A percentile compares a stretch with the other conserved stretches of the same genome.
Evolutionary conservation across 305 asterid genomes (phyloP).

Genomic region (Salvia sclarea): DNA sequence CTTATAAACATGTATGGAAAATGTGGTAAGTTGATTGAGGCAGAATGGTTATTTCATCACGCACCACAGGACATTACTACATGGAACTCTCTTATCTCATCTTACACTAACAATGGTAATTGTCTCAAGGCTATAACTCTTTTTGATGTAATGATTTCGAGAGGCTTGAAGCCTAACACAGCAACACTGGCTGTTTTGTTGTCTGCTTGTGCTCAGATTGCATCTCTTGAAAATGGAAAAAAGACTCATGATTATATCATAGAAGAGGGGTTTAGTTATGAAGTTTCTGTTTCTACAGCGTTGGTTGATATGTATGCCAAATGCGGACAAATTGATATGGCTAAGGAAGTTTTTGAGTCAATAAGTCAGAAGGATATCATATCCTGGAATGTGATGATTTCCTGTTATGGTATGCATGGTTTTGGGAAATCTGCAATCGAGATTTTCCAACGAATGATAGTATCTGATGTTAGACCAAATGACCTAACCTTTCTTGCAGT

Average conservation of each 20-base stretch:
- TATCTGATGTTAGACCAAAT: slow-evolving; percentile 47
- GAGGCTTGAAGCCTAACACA: slow-evolving; percentile 51
- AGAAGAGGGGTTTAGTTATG: slow-evolving; percentile 38
- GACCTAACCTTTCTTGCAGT: slow-evolving; percentile 70
- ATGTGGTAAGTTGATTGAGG: slow-evolving; percentile 44
- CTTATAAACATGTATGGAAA: slow-evolving; percentile 71
- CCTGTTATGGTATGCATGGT: slow-evolving; percentile 72
- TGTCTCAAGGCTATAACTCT: slow-evolving; percentile 49
- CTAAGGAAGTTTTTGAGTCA: slow-evolving; percentile 61
- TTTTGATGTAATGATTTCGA: slow-evolving; percentile 53
- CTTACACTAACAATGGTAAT: slow-evolving; percentile 47
- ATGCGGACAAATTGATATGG: slow-evolving; percentile 59
- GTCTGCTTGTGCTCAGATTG: slow-evolving; percentile 63
- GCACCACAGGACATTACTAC: slow-evolving; percentile 43
- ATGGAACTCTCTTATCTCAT: slow-evolving; percentile 71
- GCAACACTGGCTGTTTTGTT: slow-evolving; percentile 60
- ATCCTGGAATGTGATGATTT: slow-evolving; percentile 81
- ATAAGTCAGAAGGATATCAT: slow-evolving; percentile 53
- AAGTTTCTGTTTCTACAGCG: slow-evolving; percentile 60
- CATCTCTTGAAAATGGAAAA: slow-evolving; percentile 59
- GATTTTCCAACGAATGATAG: slow-evolving; percentile 62
- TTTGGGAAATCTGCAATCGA: slow-evolving; percentile 55
- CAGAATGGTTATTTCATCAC: slow-evolving; percentile 48
- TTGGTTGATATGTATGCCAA: slow-evolving; percentile 79
- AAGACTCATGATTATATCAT: slow-evolving; percentile 51